Conservation (phyloP, 1,284 basidiomycete species). For the Agroathelia rolfsii region DNA sequence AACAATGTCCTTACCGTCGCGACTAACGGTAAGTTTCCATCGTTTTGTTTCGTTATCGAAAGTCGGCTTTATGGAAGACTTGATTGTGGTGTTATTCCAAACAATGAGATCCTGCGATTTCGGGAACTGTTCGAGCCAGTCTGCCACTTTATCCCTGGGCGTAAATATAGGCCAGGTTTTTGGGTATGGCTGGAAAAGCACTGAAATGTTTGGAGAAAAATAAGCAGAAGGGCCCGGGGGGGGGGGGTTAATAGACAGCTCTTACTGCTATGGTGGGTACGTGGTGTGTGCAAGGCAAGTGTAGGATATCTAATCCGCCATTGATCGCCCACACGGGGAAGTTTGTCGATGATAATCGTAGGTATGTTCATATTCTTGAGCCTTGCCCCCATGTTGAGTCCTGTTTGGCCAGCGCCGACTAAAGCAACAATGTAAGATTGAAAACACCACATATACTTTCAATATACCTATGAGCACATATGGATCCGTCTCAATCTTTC, state of each 20-base stretch:
- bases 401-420: conserved; percentile 49
- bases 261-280: conserved; percentile 26
- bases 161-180: conserved; percentile 27
- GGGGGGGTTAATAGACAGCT: conserved; percentile 4
- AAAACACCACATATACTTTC: no score
- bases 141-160: conserved; percentile 26
- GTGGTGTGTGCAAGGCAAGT: conserved; percentile 35
- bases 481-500: conserved; percentile 22
- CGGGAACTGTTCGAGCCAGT: conserved; percentile 30
- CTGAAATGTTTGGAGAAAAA: conserved; percentile 15
- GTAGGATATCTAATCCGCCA: conserved; percentile 46
- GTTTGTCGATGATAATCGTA: conserved; percentile 37
- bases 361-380: conserved; percentile 41
- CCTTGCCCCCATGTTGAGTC: conserved; percentile 41
- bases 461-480: conserved; percentile 28
- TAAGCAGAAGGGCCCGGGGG: conserved; percentile 4
- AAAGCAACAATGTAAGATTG: no score
- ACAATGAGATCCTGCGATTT: conserved; percentile 25
- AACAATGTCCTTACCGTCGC: conserved; percentile 17
- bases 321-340: conserved; percentile 38
- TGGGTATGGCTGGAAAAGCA: conserved; percentile 30
- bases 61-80: conserved; percentile 16
- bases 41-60: conserved; percentile 19
- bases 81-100: conserved; percentile 26
- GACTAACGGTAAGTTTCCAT: conserved; percentile 23